Evolutionary conservation across 768 basidiomycete genomes (phyloP), one percentile per base, ranked within the genome.

Genomic region (Guyanaporus albipodus): DNA sequence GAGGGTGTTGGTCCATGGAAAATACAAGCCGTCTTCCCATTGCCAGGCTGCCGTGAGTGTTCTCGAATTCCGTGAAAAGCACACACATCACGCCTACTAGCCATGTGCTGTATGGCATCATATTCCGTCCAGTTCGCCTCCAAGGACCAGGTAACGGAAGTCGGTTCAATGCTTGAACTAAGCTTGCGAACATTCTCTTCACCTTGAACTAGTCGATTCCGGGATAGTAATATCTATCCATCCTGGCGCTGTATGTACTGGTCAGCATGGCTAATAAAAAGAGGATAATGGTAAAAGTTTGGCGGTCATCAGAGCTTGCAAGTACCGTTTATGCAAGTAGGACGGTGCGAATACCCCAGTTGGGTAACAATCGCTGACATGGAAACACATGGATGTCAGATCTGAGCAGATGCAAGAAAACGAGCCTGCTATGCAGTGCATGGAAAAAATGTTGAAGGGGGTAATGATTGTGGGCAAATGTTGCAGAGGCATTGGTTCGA

Each of bases 401-500:
- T 27, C 27, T 37, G 35, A 21, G 0, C 34, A 52, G 42, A 15
- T 47, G 8, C 52, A 61, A 8, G 50, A 56, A n/a, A 59, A 59
- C 51, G 46, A 37, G 63, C 64, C 29, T 39, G 49, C 27, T 57
- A 68, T 34, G 44, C 42, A 11, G 57, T 60, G 48, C 48, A 62
- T 9, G 63, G 63, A 2, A 53, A 46, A 44, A 58, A 58, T 24
- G 24, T 59, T 70, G 48, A 67, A 62, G 46, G 62, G 67, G 53
- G 42, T 54, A 19, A 38, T 69, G 39, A 57, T 66, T 15, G 49
- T 49, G 27, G 50, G 57, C 21, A 56, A 57, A 43, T 41, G 60
- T 28, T 60, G 62, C 37, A 41, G 41, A 34, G 8, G 32, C 27
- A 6, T 15, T 67, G 23, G 42, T 55, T 37, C 53, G 57, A 10